Base-by-base conservation (phyloP, 177 flowering plant species). In the Vitis hybrid region DNA sequence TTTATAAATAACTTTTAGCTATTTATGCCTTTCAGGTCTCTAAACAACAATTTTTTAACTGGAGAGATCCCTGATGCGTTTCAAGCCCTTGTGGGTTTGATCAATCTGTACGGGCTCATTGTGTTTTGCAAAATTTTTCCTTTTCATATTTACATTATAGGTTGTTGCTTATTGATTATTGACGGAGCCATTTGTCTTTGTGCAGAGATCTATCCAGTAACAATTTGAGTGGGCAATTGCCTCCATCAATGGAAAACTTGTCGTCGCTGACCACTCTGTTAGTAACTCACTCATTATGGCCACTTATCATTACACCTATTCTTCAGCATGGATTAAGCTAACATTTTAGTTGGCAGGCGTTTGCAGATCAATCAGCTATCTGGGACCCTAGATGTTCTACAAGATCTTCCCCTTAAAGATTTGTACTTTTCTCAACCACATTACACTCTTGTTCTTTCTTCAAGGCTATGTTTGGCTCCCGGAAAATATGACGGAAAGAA, bases 21-120 rank as follows among this genome's bases (percentile, higher is more conserved):
- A 2, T 60, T 70, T 68, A 54, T 68, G 50, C 64, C 67, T 55
- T 50, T 75, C 84, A 89, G 94, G 88, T 90, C 97, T 12, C 84
- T 95, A 68, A 93, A 95, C 66, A 49, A 81, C 70, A 93, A 95
- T 69, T 79, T 62, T 69, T 81, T 91, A 62, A 80, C 72, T 64
- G 94, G 98, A 75, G 90, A 84, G 64, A 76, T 92, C 74, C 94
- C 97, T 11, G 91, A 92, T 86, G 70, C 84, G 26, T 93, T 94
- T 73, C 77, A 78, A 66, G 49, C 72, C 30, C 88, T 90, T 52
- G 51, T 85, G 5, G 80, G 78, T 30, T 78, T 91, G 77, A 77
- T 88, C 78, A 93, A 87, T 75, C 75, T 94, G 97, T 94, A 84
- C 69, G 85, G 65, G 50, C 67, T 18, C 19, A 14, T 59, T 49